phyloP scores from a whole-genome alignment of 352 stramenopile genomes.

The Phytophthora brassicae region DNA sequence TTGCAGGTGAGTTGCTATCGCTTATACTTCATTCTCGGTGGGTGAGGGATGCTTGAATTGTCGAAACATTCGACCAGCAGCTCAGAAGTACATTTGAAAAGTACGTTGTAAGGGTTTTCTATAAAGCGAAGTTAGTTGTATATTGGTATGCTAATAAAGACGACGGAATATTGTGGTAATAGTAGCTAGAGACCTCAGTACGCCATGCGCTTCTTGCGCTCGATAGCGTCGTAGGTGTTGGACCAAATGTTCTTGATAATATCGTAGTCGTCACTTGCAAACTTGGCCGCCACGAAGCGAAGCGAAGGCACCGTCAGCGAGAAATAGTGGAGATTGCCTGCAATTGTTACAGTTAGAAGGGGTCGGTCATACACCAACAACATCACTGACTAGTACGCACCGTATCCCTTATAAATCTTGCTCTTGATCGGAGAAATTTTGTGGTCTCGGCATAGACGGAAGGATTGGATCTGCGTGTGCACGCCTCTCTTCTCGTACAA shows the following conservation, averaged over 20 bases:
- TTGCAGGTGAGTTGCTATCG: conserved; percentile 8
- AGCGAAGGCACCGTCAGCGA: conserved; percentile 79
- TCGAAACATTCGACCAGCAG: neutral
- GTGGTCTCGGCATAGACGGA: conserved; percentile 80
- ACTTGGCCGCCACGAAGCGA: conserved; percentile 81
- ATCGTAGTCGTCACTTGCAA: conserved; percentile 83
- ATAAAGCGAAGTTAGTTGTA: neutral
- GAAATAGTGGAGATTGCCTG: conserved; percentile 84
- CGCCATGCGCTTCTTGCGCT: conserved; percentile 79
- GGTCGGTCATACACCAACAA: neutral
- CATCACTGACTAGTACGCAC: conserved; percentile 26
- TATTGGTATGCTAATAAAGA: conserved; percentile 11
- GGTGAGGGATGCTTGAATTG: neutral
- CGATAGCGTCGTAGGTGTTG: conserved; percentile 78
- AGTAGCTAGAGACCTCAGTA: conserved; percentile 19
- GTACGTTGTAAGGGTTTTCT: conserved; percentile 4
- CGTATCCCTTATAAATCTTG: conserved; percentile 89
- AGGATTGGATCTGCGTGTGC: conserved; percentile 84
- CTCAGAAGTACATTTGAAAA: neutral
- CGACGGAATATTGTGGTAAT: conserved; percentile 1
- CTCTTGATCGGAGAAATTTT: conserved; percentile 85
- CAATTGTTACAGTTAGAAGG: neutral
- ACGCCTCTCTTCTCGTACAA: conserved; percentile 83
- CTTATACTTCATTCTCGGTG: neutral
- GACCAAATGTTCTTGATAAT: conserved; percentile 83